Conservation (phyloP, 2,329 filamentous ascomycete species). For the Colletotrichum spaethianum region DNA sequence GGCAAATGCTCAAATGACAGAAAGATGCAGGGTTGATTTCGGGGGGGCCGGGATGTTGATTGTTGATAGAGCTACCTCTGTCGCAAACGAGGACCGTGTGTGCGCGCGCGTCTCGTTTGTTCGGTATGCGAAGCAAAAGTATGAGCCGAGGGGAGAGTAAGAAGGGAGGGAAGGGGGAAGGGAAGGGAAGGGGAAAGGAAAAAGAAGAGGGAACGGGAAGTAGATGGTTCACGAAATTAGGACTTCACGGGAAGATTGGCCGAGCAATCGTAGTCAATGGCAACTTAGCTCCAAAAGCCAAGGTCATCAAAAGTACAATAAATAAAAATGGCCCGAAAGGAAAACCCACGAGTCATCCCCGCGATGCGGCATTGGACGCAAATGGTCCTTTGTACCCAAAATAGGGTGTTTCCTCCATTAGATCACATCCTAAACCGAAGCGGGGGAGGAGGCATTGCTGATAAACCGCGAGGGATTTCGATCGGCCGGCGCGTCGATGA, state of each 20-base stretch:
- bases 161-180: background rate
- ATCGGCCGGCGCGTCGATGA: slow-evolving; percentile 36
- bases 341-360: slow-evolving; percentile 11
- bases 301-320: background rate
- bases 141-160: no score
- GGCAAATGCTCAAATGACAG: background rate
- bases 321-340: background rate
- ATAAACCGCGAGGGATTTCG: slow-evolving; percentile 32
- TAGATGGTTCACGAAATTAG: slow-evolving; percentile 2
- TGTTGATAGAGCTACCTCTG: background rate
- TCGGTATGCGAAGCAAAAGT: background rate
- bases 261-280: background rate
- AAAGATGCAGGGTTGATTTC: background rate
- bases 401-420: background rate
- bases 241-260: background rate
- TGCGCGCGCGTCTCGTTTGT: background rate
- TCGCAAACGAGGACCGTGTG: background rate
- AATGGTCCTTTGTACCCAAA: background rate
- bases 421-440: background rate
- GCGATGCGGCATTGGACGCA: slow-evolving; percentile 12
- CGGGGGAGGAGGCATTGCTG: background rate
- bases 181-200: no score
- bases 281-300: background rate
- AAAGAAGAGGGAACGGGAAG: background rate
- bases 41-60: background rate